Base-by-base conservation (phyloP, 371 early-diverging fungal genomes). In the Syncephalastrum contaminatum region DNA sequence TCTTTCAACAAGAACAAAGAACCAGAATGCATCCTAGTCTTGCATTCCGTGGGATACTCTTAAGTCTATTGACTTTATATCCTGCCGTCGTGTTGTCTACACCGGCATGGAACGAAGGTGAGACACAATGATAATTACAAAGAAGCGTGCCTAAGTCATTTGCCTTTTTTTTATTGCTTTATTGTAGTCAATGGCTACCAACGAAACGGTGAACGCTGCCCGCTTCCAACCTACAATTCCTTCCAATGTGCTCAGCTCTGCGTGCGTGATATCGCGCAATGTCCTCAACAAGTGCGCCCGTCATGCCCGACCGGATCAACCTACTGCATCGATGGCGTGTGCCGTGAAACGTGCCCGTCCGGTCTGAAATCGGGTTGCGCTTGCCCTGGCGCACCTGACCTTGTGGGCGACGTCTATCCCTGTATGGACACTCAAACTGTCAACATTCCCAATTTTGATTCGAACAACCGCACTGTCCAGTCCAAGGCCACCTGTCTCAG, bases 241-340 rank as follows among this genome's bases (percentile, higher is more conserved):
- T 73, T 66, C 24, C 68, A 60, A 21, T 85, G 85, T 43, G 80
- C 80, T 18, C 58, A 64, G 5, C 60, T 85, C 14, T 85, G 85
- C 54, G 82, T 77, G 14, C 62, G 69, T 43, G 74, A 80, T 53
- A 58, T 69, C n/a, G 25, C 24, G n/a, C 48, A 40, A 21, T 81
- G 82, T 50, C 82, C 82, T 24, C 43, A 41, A n/a, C 22, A 21
- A 22, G 36, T 71, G n/a, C 48, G 64, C 6, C 64, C 68, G 18
- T 43, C 56, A 19, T 85, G 86, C 60, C 72, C 72, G 7, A 18
- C 56, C 18, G 82, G 76, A 1, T 56, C 58, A 25, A 64, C 53
- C 4, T 82, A 70, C 41, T 85, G 86, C 57, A 59, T 63, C 8
- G 82, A 85, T 52, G 84, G 83, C 2, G 40, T 56, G 3, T 85